These are phyloP conservation scores for Delitschia confertaspora DNA, from an alignment of 495 filamentous ascomycete species.

Conservation along the genomic window DNA sequence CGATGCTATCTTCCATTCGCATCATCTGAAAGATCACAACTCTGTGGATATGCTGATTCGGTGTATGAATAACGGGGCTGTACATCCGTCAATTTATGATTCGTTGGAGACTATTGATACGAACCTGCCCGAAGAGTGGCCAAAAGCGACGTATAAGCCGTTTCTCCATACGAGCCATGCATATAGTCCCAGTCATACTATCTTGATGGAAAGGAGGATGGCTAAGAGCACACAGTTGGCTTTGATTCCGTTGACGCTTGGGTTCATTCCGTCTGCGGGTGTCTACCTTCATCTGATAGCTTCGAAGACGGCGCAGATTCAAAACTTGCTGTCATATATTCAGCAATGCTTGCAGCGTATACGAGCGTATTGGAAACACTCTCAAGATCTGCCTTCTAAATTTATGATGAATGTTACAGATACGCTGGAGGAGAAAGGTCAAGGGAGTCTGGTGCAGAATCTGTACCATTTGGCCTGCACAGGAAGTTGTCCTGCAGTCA, in stretches of 20 bases:
- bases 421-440: slow-evolving; percentile 48
- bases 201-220: slow-evolving; percentile 43
- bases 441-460: slow-evolving; percentile 61
- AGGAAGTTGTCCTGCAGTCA: slow-evolving; percentile 63
- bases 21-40: slow-evolving; percentile 51
- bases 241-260: slow-evolving; percentile 71
- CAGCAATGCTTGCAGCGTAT: slow-evolving; percentile 67
- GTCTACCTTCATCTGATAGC: slow-evolving; percentile 72
- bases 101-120: slow-evolving; percentile 76
- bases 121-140: slow-evolving; percentile 28
- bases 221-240: slow-evolving; percentile 20
- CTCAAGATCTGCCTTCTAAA: slow-evolving; percentile 66
- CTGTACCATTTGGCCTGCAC: slow-evolving; percentile 81
- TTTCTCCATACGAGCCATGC: slow-evolving; percentile 62
- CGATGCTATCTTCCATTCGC: slow-evolving; percentile 60
- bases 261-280: slow-evolving; percentile 70
- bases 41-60: slow-evolving; percentile 74
- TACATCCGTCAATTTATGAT: slow-evolving; percentile 82
- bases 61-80: slow-evolving; percentile 65
- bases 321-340: slow-evolving; percentile 77
- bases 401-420: slow-evolving; percentile 71
- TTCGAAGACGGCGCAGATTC: slow-evolving; percentile 76
- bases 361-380: slow-evolving; percentile 67
- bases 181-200: slow-evolving; percentile 62
- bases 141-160: slow-evolving; percentile 6